Base-by-base conservation (phyloP, 768 basidiomycete genomes). In the Hygrophorus russula region DNA sequence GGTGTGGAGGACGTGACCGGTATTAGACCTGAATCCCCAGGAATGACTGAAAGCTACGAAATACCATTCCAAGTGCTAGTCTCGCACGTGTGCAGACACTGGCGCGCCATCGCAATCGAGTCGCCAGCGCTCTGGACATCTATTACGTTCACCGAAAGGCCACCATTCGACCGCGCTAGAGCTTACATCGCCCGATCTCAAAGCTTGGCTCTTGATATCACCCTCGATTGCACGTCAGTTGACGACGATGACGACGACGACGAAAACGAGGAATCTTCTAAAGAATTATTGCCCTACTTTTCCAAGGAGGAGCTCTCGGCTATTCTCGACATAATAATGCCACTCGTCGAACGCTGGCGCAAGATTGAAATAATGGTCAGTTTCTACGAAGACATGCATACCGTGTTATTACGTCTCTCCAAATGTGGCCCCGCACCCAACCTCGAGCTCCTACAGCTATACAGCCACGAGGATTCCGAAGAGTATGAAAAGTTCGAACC, bases 401-500 rank as follows among this genome's bases (percentile, higher is more conserved):
- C 51, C 24, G 54, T 73, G 12, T 63, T 82, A 29, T 51, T 53
- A 4, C 58, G 65, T 0, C 59, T 78, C 31, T 64, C 72, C 8
- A 49, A 57, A 33, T 62, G 68, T 38, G 57, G 70, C 1, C 51
- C 61, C 2, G 80, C 82, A 12, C 69, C 78, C 5, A 52, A 69
- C 24, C 73, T 84, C 20, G 70, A 76, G 46, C 58, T 55, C 2
- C 61, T 80, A 27, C 74, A 78, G 40, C 58, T 85, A n/a, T 72
- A 71, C 48, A 70, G 77, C 54, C 66, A 74, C 55, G 74, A 77
- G 19, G 71, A 75, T 5, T 62, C 58, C 45, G 69, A 73, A 3
- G 59, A 63, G 30, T 58, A 59, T 30, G 64, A 63, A 2, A 45
- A 44, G 4, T 74, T 78, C 59, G 46, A 49, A 3, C 68, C 69